Conservation (phyloP, 1,284 basidiomycete genomes). For the Lignosus rhinocerotis region DNA sequence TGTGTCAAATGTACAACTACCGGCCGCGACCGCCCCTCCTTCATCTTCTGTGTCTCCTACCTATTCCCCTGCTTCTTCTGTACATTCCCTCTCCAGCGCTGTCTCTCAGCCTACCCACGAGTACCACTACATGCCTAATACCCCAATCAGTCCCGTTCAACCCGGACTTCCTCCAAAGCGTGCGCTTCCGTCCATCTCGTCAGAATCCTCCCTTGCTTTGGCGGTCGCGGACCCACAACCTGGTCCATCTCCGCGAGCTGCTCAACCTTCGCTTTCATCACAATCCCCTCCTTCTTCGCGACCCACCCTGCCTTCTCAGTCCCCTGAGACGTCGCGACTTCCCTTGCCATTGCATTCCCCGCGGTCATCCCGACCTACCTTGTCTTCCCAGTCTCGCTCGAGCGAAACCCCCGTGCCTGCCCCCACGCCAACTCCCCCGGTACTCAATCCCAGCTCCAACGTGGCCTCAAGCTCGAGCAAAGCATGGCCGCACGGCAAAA, state of each 20-base stretch:
- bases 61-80: not conserved
- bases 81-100: not conserved
- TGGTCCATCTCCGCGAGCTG: not conserved
- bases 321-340: not conserved
- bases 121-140: not conserved
- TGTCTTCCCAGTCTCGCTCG: not conserved
- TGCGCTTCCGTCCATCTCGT: not conserved
- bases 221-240: slow-evolving; percentile 6
- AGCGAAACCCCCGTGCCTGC: not conserved
- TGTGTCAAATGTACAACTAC: not conserved
- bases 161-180: not conserved
- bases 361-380: not conserved
- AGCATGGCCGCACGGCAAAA: slow-evolving; percentile 73
- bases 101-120: not conserved
- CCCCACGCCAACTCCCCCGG: slow-evolving; percentile 1
- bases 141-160: slow-evolving; percentile 4
- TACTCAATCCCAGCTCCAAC: slow-evolving; percentile 44
- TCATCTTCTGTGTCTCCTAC: not conserved
- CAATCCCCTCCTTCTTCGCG: not conserved
- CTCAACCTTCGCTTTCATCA: not conserved
- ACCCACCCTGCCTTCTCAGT: not conserved
- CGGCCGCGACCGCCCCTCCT: not conserved
- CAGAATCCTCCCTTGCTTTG: slow-evolving; percentile 8
- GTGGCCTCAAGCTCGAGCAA: slow-evolving; percentile 42
- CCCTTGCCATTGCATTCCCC: not conserved